Evolutionary conservation across 208 protist genomes (phyloP).

Genomic region (Endotrypanum monterogeii): DNA sequence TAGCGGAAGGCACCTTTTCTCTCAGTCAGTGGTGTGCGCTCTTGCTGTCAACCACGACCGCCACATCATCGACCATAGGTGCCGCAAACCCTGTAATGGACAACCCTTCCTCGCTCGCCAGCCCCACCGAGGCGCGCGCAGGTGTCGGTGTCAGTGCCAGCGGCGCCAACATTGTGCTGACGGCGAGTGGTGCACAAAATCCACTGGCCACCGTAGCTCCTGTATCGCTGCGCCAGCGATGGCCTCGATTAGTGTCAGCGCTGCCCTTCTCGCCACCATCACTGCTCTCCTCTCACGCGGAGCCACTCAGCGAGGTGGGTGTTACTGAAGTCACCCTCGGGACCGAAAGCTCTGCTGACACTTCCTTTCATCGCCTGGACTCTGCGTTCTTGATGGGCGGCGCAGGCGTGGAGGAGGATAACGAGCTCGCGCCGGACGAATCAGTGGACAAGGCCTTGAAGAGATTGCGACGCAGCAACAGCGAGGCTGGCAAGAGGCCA

Average conservation of each 20-base stretch:
- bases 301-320: neutral
- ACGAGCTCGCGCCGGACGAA: neutral
- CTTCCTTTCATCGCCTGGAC: constrained; percentile 25
- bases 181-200: neutral
- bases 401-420: neutral
- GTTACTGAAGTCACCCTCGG: constrained; percentile 2
- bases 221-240: neutral
- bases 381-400: constrained; percentile 19
- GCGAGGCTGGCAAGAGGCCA: neutral
- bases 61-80: neutral
- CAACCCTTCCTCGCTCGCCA: neutral
- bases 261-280: neutral
- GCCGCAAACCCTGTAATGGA: neutral
- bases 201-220: neutral
- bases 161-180: neutral
- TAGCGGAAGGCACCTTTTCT: constrained; percentile 42
- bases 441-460: neutral
- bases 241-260: neutral
- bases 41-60: constrained; percentile 33
- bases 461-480: neutral
- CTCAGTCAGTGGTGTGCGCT: constrained; percentile 63
- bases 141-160: neutral
- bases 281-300: neutral
- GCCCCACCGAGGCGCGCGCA: neutral
- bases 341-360: constrained; percentile 10